Conservation (phyloP, 805 yeast species). For the Myxozyma geophila region DNA sequence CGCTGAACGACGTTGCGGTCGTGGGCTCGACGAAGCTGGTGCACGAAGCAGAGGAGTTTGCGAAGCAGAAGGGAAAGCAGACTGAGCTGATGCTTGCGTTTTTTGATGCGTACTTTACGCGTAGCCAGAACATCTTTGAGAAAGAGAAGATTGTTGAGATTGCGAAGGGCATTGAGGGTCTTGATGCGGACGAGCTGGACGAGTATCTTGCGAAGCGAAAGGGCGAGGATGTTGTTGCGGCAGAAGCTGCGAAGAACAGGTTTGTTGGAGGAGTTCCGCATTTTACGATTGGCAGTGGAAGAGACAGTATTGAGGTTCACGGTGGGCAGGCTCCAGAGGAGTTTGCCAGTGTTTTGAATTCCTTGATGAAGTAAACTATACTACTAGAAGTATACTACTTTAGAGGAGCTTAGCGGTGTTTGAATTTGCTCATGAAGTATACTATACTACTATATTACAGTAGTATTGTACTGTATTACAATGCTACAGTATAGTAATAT, state of each 20-base stretch:
- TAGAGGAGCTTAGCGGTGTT: conserved; percentile 13
- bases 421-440: not conserved
- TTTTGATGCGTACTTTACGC: conserved; percentile 26
- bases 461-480: too few species aligned
- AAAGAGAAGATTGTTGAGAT: conserved; percentile 12
- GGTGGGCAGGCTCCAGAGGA: conserved; percentile 30
- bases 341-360: conserved; percentile 7
- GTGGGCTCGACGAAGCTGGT: conserved; percentile 26
- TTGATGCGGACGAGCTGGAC: conserved; percentile 23
- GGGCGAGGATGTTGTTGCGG: conserved; percentile 19
- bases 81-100: conserved; percentile 29
- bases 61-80: conserved; percentile 25
- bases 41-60: conserved; percentile 27
- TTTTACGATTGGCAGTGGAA: conserved; percentile 17
- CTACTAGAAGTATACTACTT: not conserved
- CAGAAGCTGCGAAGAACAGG: conserved; percentile 18
- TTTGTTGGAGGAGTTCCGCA: conserved; percentile 34
- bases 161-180: conserved; percentile 22
- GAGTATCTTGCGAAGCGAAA: conserved; percentile 14
- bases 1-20: conserved; percentile 9
- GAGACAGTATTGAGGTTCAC: conserved; percentile 13
- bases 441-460: not conserved
- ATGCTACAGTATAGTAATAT: too few species aligned
- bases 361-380: not conserved
- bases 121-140: conserved; percentile 23